Evolutionary conservation across 164 flowering plant species (phyloP).

Genomic region (Aristolochia contorta): DNA sequence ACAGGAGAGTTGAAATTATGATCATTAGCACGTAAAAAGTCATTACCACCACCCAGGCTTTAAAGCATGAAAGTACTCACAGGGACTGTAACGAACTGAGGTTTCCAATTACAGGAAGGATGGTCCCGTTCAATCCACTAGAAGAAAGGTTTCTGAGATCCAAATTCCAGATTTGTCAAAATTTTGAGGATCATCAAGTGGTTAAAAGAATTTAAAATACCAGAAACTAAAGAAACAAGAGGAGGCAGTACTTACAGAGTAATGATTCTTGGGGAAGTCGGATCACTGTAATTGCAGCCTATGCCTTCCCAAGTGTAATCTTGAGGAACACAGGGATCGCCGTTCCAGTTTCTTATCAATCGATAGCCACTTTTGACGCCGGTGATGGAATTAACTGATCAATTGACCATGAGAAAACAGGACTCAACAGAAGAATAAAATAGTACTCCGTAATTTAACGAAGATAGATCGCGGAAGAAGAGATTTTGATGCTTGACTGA

Average conservation of each 20-base stretch:
- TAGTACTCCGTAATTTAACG: too few species aligned
- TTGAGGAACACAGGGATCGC: constrained; percentile 49
- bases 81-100: neutral
- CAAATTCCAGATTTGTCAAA: neutral
- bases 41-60: neutral
- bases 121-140: neutral
- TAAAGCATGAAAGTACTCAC: neutral
- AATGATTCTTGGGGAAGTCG: neutral
- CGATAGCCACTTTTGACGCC: constrained; percentile 22
- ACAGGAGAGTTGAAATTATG: neutral
- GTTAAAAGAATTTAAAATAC: too few species aligned
- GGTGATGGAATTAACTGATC: constrained; percentile 27
- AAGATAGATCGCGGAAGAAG: too few species aligned
- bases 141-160: neutral
- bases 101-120: neutral
- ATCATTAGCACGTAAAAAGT: neutral
- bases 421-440: too few species aligned
- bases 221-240: neutral
- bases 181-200: too few species aligned
- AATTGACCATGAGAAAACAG: neutral
- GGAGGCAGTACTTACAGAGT: neutral
- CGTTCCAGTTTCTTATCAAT: constrained; percentile 35
- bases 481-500: too few species aligned
- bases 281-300: constrained; percentile 18
- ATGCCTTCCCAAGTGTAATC: constrained; percentile 34